phyloP scores from a whole-genome alignment of 2,329 filamentous ascomycete species.

The Colletotrichum costaricense region DNA sequence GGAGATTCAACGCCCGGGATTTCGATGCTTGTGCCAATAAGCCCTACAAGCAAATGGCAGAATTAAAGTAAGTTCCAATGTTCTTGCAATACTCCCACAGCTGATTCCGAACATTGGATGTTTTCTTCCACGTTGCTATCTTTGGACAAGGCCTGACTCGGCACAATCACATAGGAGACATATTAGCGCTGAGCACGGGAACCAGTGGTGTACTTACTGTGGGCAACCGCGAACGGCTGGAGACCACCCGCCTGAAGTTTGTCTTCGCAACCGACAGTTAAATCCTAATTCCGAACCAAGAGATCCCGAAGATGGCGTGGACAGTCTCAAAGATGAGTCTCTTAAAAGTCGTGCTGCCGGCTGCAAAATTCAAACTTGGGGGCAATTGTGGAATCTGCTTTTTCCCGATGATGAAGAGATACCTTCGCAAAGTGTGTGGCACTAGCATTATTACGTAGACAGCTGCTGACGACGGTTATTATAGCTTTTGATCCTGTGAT shows the following conservation, averaged over 20 bases:
- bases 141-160: background rate
- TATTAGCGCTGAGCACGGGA: background rate
- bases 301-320: slow-evolving; percentile 1
- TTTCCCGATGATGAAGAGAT: background rate
- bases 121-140: too few relatives aligned
- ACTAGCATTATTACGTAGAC: background rate
- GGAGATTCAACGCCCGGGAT: slow-evolving; percentile 3
- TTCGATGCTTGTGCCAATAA: background rate
- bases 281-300: background rate
- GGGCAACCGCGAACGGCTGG: background rate
- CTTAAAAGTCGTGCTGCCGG: background rate
- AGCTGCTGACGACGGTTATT: background rate
- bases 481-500: slow-evolving; percentile 3
- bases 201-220: background rate
- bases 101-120: too few relatives aligned
- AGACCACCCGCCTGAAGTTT: background rate
- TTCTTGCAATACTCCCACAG: too few relatives aligned
- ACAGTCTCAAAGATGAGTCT: background rate
- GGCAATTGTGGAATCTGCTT: background rate
- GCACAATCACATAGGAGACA: background rate
- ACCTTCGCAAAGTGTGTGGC: background rate
- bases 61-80: background rate
- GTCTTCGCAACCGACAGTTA: background rate
- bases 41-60: background rate
- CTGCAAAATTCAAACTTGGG: background rate